Conservation (phyloP, 2,329 filamentous ascomycete species). For the Triangularia setosa region DNA sequence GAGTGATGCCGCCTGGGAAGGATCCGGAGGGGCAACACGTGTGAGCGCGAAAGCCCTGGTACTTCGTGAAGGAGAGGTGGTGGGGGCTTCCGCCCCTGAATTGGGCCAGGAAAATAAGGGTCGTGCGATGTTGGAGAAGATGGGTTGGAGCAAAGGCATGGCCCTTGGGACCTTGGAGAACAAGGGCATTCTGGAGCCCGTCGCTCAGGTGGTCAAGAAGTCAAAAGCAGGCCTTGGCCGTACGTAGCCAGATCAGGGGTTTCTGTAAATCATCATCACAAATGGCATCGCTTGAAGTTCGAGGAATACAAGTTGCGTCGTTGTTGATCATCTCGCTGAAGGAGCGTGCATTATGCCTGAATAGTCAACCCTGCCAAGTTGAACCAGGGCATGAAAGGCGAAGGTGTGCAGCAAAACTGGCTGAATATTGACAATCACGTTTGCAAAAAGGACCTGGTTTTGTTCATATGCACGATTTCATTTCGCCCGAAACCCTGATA, state of each 20-base stretch:
- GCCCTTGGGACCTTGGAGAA: constrained; percentile 78
- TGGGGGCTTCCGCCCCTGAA: constrained; percentile 81
- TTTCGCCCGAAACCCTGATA: constrained; percentile 58
- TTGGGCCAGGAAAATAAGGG: constrained; percentile 80
- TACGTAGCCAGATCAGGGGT: neutral
- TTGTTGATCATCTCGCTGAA: too few species aligned
- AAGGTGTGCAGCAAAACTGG: neutral
- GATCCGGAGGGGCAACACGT: constrained; percentile 20
- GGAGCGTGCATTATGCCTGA: too few species aligned
- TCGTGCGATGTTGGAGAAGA: constrained; percentile 85
- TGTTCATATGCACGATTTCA: constrained; percentile 59
- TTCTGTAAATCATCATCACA: neutral
- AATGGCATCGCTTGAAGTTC: neutral
- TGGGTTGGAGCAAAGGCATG: constrained; percentile 91
- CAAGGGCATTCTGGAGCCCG: constrained; percentile 82
- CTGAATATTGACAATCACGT: neutral
- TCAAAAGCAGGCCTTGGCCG: constrained; percentile 76
- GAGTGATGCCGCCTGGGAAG: constrained; percentile 10
- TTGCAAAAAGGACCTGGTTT: constrained; percentile 8
- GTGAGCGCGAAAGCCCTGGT: constrained; percentile 42
- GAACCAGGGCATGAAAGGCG: too few species aligned
- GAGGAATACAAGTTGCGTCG: too few species aligned
- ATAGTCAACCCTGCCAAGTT: too few species aligned
- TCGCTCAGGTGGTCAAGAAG: constrained; percentile 82
- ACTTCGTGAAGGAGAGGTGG: constrained; percentile 81